Conservation (phyloP, 805 yeast genomes). For the Candida pseudofarinosa region DNA sequence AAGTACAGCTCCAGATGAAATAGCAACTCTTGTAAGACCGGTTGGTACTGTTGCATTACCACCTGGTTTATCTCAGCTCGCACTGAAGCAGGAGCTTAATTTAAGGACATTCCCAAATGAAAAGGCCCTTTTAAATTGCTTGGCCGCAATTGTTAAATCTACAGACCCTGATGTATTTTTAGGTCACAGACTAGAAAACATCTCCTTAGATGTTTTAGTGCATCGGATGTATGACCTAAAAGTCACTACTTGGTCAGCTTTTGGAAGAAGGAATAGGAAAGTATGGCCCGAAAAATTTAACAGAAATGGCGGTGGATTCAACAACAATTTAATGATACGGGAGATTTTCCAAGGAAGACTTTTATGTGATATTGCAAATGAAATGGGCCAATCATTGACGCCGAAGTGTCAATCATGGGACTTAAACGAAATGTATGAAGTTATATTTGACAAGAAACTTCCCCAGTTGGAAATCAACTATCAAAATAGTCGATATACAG, state of each 20-base stretch:
- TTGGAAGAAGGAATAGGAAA: constrained; percentile 79
- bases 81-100: constrained; percentile 48
- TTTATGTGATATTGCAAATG: constrained; percentile 89
- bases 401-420: constrained; percentile 94
- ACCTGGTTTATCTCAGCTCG: constrained; percentile 64
- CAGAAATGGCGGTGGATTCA: constrained; percentile 39
- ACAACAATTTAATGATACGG: constrained; percentile 53
- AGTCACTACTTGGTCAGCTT: constrained; percentile 70
- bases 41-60: constrained; percentile 64
- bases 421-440: constrained; percentile 81
- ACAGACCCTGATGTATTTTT: constrained; percentile 89
- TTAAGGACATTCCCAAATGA: constrained; percentile 68
- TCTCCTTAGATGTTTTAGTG: constrained; percentile 72
- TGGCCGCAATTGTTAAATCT: constrained; percentile 63
- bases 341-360: constrained; percentile 83
- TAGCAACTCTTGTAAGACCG: constrained; percentile 78
- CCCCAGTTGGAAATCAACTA: constrained; percentile 69
- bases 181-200: constrained; percentile 82
- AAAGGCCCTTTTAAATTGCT: constrained; percentile 65
- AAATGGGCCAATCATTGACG: constrained; percentile 89
- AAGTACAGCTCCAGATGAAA: constrained; percentile 53
- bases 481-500: constrained; percentile 59
- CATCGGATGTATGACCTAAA: constrained; percentile 75
- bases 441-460: constrained; percentile 64
- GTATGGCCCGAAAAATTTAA: constrained; percentile 76